These are phyloP conservation scores for Pleurotus tuoliensis DNA, from an alignment of 768 basidiomycete species.

Conservation along the genomic window DNA sequence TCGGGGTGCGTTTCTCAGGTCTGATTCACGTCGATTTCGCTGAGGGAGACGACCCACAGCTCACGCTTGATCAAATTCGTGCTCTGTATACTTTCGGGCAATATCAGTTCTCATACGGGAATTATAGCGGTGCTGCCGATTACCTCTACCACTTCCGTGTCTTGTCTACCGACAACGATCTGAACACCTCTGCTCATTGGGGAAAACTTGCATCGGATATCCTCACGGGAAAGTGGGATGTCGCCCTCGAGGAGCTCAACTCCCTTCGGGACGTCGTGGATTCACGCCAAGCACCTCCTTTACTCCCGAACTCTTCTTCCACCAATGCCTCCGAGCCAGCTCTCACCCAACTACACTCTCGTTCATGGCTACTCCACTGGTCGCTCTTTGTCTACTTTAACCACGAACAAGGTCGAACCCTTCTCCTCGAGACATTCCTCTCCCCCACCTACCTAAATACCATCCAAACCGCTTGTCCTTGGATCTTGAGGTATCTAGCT, in stretches of 20 bases:
- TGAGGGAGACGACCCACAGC: slow-evolving; percentile 39
- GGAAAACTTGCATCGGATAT: slow-evolving; percentile 98
- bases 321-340: slow-evolving; percentile 47
- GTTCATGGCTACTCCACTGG: slow-evolving; percentile 98
- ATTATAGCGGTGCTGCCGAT: slow-evolving; percentile 94
- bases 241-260: slow-evolving; percentile 93
- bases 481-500: slow-evolving; percentile 92
- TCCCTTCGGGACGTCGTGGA: slow-evolving; percentile 92
- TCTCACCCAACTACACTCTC: slow-evolving; percentile 84
- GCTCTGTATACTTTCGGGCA: slow-evolving; percentile 97
- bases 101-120: slow-evolving; percentile 98
- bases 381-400: slow-evolving; percentile 98
- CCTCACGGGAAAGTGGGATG: slow-evolving; percentile 90
- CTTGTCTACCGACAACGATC: slow-evolving; percentile 88
- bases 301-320: slow-evolving; percentile 33
- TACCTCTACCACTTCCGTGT: slow-evolving; percentile 99
- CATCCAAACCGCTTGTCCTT: slow-evolving; percentile 92
- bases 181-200: slow-evolving; percentile 97
- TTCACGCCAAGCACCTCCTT: slow-evolving; percentile 56
- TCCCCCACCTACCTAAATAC: slow-evolving; percentile 97
- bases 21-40: neutral
- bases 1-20: slow-evolving; percentile 53
- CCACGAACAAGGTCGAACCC: slow-evolving; percentile 85
- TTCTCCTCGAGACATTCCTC: slow-evolving; percentile 95
- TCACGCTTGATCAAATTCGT: slow-evolving; percentile 92